phyloP scores from a whole-genome alignment of 306 rosid species.

The Abrus precatorius region DNA sequence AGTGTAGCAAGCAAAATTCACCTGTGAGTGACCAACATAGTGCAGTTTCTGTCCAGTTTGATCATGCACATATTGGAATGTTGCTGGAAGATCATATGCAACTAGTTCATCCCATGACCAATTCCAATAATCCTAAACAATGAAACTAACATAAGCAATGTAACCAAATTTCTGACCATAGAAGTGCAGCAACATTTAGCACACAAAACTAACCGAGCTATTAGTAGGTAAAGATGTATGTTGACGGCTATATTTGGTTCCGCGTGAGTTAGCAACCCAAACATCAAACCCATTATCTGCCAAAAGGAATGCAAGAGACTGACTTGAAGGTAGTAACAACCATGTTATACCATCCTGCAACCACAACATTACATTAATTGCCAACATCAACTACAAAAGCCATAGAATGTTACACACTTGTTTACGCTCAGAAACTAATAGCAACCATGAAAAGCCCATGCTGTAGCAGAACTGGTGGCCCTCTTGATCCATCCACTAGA shows the following conservation, averaged over 20 bases:
- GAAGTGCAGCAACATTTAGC: conserved; percentile 2
- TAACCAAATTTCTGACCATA: conserved; percentile 36
- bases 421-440: conserved; percentile 28
- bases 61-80: conserved; percentile 75
- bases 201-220: conserved; percentile 58
- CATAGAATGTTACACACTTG: background rate
- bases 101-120: conserved; percentile 99
- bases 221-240: conserved; percentile 55
- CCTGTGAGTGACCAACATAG: conserved; percentile 96
- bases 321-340: conserved; percentile 75
- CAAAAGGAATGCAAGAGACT: conserved; percentile 72
- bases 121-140: conserved; percentile 71
- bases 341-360: conserved; percentile 80
- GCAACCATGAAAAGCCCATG: conserved; percentile 79
- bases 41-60: conserved; percentile 80
- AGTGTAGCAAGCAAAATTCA: conserved; percentile 41
- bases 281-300: conserved; percentile 83
- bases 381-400: conserved; percentile 44
- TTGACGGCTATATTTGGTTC: conserved; percentile 74
- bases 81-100: conserved; percentile 88
- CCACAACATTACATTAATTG: conserved; percentile 37
- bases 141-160: conserved; percentile 32
- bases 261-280: conserved; percentile 84
- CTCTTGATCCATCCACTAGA: conserved; percentile 53
- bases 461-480: conserved; percentile 73